A percentile compares a stretch with the other conserved stretches of the same genome.
Conservation (phyloP, 2,329 filamentous ascomycete species). For the Lecanicillium sp. region DNA sequence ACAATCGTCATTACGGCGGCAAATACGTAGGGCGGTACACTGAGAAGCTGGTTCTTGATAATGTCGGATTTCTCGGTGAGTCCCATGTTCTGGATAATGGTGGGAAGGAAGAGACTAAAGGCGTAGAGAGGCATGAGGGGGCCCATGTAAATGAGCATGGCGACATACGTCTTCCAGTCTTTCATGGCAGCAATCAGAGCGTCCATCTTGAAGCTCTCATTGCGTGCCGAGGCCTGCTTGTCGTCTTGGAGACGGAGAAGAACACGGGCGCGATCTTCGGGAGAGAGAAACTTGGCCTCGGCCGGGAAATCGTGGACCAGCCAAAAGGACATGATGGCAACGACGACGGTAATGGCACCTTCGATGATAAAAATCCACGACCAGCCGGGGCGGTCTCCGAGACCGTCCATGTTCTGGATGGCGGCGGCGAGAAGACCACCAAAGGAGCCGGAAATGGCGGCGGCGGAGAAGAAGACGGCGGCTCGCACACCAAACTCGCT, state of each 20-base stretch:
- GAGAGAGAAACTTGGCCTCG: constrained; percentile 62
- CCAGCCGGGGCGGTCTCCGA: constrained; percentile 49
- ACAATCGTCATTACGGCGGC: constrained; percentile 28
- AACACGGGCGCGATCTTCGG: constrained; percentile 62
- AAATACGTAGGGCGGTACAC: constrained; percentile 33
- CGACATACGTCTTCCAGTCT: constrained; percentile 79
- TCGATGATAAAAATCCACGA: constrained; percentile 63
- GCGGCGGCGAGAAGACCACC: constrained; percentile 65
- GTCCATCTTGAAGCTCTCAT: constrained; percentile 64
- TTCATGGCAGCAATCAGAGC: constrained; percentile 65
- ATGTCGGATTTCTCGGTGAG: constrained; percentile 26
- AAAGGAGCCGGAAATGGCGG: constrained; percentile 70
- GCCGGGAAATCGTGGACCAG: constrained; percentile 78
- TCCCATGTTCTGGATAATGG: constrained; percentile 56
- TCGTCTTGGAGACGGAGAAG: constrained; percentile 62
- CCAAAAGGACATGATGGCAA: constrained; percentile 64
- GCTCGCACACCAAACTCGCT: constrained; percentile 73
- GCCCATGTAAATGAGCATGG: constrained; percentile 72
- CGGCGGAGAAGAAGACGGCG: constrained; percentile 77
- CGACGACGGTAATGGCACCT: constrained; percentile 60
- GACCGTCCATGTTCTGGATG: constrained; percentile 61
- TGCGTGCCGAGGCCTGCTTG: constrained; percentile 63
- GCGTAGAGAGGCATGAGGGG: constrained; percentile 64
- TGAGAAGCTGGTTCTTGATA: constrained; percentile 35
- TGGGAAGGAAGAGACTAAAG: constrained; percentile 71